A percentile compares a stretch with the other conserved stretches of the same genome.
phyloP scores from a whole-genome alignment of 257 asterid species.

The Jaltomata sinuosa region DNA sequence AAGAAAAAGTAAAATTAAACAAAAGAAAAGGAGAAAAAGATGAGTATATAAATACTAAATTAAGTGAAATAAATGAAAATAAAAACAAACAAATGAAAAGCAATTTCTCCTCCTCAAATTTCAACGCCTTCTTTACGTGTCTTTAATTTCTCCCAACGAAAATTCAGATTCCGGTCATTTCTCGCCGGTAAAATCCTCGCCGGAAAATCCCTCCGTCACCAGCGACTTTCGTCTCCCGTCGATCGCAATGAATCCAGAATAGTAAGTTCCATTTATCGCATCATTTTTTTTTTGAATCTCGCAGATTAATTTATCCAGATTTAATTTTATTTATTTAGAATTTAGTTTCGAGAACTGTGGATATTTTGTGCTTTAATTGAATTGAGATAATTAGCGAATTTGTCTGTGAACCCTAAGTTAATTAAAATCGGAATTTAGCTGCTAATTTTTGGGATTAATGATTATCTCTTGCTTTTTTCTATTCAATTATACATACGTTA shows the following conservation, averaged over 20 bases:
- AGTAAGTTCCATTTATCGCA: neutral
- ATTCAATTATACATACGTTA: neutral
- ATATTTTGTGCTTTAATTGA: neutral
- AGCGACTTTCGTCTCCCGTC: neutral
- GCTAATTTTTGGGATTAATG: neutral
- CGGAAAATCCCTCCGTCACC: neutral
- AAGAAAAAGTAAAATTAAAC: neutral
- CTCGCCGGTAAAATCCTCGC: neutral
- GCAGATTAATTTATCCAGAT: neutral
- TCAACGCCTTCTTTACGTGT: neutral
- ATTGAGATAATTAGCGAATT: neutral
- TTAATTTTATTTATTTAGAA: neutral
- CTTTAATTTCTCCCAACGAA: neutral
- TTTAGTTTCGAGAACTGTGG: neutral
- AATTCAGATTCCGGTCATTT: neutral
- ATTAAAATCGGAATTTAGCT: neutral
- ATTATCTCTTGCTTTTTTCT: neutral
- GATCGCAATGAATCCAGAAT: neutral
- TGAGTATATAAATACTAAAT: neutral
- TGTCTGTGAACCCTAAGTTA: neutral
- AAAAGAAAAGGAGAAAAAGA: neutral
- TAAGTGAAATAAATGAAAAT: neutral
- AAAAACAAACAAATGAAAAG: neutral
- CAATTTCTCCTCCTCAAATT: neutral
- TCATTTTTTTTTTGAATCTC: neutral